phyloP scores from a whole-genome alignment of 2,329 filamentous ascomycete genomes.

The Blastomyces emzantsi region DNA sequence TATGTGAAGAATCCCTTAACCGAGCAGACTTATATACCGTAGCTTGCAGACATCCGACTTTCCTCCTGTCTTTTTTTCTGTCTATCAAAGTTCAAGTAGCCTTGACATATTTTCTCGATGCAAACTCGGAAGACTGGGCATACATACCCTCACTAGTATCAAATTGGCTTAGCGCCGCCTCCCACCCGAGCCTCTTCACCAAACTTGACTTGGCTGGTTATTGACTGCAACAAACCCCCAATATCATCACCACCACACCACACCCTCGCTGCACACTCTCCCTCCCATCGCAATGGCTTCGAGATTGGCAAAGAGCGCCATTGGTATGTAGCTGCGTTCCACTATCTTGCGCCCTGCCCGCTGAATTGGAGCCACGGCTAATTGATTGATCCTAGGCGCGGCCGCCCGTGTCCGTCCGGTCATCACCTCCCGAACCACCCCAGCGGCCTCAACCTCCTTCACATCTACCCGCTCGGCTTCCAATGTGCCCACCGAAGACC shows the following conservation, averaged over 20 bases:
- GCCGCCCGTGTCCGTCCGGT: conserved; percentile 77
- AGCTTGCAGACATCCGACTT: conserved; percentile 31
- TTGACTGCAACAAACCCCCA: conserved; percentile 23
- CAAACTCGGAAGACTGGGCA: conserved; percentile 5
- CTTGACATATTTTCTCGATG: neutral
- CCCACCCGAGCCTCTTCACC: conserved; percentile 14
- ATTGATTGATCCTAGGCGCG: conserved; percentile 50
- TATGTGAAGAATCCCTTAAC: neutral
- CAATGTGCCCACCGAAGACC: conserved; percentile 73
- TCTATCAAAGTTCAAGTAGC: neutral
- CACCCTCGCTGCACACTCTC: conserved; percentile 33
- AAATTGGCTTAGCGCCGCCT: conserved; percentile 25
- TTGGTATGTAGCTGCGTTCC: conserved; percentile 59
- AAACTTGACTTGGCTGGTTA: conserved; percentile 3
- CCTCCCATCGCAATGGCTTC: conserved; percentile 76
- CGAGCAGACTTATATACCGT: neutral
- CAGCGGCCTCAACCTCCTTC: conserved; percentile 59
- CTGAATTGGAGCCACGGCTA: conserved; percentile 21
- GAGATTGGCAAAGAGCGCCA: conserved; percentile 88
- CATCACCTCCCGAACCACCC: conserved; percentile 64
- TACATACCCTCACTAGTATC: conserved; percentile 19
- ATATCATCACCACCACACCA: conserved; percentile 29
- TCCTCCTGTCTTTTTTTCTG: conserved; percentile 38
- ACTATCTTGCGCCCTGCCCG: conserved; percentile 8
- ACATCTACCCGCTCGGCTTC: conserved; percentile 62